Percentiles rank a stretch among this genome's conserved stretches.
These are phyloP conservation scores for Neonectria punicea DNA, from an alignment of 2,329 filamentous ascomycete genomes.

Conservation along the genomic window DNA sequence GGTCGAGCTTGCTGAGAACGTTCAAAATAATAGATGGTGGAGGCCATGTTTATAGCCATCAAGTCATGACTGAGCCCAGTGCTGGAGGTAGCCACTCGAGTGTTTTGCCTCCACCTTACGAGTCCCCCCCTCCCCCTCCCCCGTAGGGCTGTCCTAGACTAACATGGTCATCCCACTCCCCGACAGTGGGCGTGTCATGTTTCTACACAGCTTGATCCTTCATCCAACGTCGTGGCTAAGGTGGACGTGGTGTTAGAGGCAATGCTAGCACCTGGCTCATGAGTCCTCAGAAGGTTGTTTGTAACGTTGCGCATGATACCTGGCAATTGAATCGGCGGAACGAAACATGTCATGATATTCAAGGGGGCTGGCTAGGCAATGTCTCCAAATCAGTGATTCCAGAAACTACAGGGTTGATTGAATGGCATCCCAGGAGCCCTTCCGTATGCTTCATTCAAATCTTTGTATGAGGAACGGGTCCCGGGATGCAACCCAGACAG, in stretches of 20 bases:
- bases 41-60: slow-evolving; percentile 12
- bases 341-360: slow-evolving; percentile 1
- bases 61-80: no score
- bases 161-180: slow-evolving; percentile 18
- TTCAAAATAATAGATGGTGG: background rate
- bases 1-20: slow-evolving; percentile 7
- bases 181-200: slow-evolving; percentile 24
- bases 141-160: slow-evolving; percentile 1
- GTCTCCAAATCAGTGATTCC: background rate
- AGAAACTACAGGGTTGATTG: background rate
- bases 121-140: background rate
- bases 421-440: background rate
- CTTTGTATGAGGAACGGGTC: background rate
- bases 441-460: background rate
- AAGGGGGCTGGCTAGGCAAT: background rate
- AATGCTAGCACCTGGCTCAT: background rate
- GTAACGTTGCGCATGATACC: slow-evolving; percentile 7
- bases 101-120: slow-evolving; percentile 8
- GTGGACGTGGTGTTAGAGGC: background rate
- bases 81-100: background rate
- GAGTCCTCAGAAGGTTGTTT: background rate
- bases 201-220: slow-evolving; percentile 4
- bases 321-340: background rate
- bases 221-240: background rate
- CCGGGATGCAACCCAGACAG: background rate